phyloP scores from a whole-genome alignment of 2,329 filamentous ascomycete genomes.

The Penicillium sp. region DNA sequence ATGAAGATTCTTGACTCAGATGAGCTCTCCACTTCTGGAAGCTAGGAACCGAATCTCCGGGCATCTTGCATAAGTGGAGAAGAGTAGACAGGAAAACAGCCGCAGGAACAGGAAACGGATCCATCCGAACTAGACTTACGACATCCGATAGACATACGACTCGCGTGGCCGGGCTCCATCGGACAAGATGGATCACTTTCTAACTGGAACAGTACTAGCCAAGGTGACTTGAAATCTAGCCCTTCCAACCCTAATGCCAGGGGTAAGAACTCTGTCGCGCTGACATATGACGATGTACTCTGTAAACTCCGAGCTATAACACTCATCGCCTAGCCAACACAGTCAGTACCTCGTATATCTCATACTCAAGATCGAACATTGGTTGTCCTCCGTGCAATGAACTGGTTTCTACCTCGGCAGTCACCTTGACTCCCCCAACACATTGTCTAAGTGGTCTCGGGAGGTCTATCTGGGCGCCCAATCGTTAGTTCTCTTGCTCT shows the following conservation, averaged over 20 bases:
- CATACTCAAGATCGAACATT: slow-evolving; percentile 17
- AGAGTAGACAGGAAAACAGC: slow-evolving; percentile 20
- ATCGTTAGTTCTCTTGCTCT: slow-evolving; percentile 6
- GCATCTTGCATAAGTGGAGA: slow-evolving; percentile 27
- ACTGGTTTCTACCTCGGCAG: background rate
- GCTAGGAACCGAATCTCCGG: slow-evolving; percentile 32
- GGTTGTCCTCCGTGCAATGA: slow-evolving; percentile 15
- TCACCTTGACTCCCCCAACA: background rate
- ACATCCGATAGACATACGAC: slow-evolving; percentile 9
- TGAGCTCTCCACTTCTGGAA: slow-evolving; percentile 13
- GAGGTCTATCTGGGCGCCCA: slow-evolving; percentile 7
- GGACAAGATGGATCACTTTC: slow-evolving; percentile 10
- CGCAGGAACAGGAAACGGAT: slow-evolving; percentile 30
- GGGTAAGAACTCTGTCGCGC: slow-evolving; percentile 1
- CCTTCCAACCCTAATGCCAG: slow-evolving; percentile 8
- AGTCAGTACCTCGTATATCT: background rate
- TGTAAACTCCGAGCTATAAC: background rate
- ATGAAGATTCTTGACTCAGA: slow-evolving; percentile 5
- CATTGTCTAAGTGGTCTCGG: slow-evolving; percentile 11
- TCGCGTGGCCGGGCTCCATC: slow-evolving; percentile 24
- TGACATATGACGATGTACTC: slow-evolving; percentile 21
- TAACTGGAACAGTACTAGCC: slow-evolving; percentile 11
- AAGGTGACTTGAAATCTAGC: slow-evolving; percentile 5
- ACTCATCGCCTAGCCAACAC: slow-evolving; percentile 7
- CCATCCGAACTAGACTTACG: slow-evolving; percentile 25